A percentile compares a stretch with the other conserved stretches of the same genome.
Evolutionary conservation across 1,284 basidiomycete species (phyloP).

Genomic region (Xerocomus minutiporus): DNA sequence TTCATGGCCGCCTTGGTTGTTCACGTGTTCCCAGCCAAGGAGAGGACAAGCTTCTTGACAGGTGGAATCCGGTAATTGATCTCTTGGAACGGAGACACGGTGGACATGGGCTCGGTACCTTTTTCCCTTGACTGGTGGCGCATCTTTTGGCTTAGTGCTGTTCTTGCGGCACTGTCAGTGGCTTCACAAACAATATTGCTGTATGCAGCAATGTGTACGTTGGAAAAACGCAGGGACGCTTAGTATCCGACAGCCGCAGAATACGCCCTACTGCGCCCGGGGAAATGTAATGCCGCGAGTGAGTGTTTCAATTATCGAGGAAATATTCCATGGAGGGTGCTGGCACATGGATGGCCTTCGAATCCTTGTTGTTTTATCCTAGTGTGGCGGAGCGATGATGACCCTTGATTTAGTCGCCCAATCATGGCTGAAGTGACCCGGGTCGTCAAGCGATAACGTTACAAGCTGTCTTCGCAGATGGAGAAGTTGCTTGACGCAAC

Average conservation of each 20-base stretch:
- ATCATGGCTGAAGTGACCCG: slow-evolving; percentile 9
- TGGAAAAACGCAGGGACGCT: slow-evolving; percentile 1
- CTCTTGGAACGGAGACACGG: slow-evolving; percentile 2
- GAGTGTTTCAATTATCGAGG: slow-evolving; percentile 8
- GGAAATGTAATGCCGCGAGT: background rate
- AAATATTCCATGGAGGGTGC: too few species aligned
- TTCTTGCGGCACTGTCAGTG: slow-evolving; percentile 9
- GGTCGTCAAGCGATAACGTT: slow-evolving; percentile 24
- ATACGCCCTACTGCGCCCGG: background rate
- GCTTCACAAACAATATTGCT: slow-evolving; percentile 1
- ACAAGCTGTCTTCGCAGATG: slow-evolving; percentile 12
- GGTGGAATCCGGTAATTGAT: slow-evolving; percentile 11
- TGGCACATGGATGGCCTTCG: background rate
- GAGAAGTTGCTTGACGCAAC: slow-evolving; percentile 21
- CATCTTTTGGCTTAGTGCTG: background rate
- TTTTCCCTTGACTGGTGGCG: slow-evolving; percentile 8
- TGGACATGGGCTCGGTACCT: slow-evolving; percentile 4
- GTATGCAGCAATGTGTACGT: slow-evolving; percentile 6
- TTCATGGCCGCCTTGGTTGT: too few species aligned
- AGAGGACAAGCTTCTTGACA: slow-evolving; percentile 13
- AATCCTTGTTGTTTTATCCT: background rate
- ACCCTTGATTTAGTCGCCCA: slow-evolving; percentile 9
- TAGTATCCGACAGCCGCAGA: slow-evolving; percentile 2
- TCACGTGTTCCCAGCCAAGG: background rate
- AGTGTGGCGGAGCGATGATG: background rate